Evolutionary conservation across 306 rosid species (phyloP).

Genomic region (Vigna hirtella): DNA sequence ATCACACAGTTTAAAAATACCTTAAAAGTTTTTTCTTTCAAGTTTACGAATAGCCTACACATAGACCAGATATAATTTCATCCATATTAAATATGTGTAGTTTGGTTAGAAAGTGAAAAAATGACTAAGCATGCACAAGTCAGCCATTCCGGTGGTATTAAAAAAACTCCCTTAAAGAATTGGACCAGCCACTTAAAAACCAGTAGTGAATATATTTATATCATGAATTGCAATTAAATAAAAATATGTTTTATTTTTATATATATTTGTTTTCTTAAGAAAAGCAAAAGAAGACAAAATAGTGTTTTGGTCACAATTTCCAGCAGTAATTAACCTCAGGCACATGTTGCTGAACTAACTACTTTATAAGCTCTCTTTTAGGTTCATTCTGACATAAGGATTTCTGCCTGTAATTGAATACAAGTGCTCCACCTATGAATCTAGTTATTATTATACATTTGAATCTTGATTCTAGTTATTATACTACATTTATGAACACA

Average conservation of each 20-base stretch:
- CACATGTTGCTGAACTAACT: constrained; percentile 30
- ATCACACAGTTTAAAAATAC: too few relatives aligned
- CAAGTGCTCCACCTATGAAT: too few relatives aligned
- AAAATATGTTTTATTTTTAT: too few relatives aligned
- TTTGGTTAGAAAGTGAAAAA: constrained; percentile 49
- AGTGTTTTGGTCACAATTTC: neutral
- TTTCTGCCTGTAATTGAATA: constrained; percentile 30
- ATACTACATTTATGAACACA: constrained; percentile 9
- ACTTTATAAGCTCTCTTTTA: constrained; percentile 44
- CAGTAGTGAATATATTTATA: neutral
- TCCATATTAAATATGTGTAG: constrained; percentile 6
- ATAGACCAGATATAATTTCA: neutral
- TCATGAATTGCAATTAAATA: too few relatives aligned
- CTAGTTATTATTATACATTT: neutral
- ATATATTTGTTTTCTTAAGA: neutral
- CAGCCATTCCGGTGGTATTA: constrained; percentile 36
- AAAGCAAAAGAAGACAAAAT: constrained; percentile 32
- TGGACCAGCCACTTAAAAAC: constrained; percentile 10
- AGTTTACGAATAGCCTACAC: constrained; percentile 5
- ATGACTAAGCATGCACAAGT: constrained; percentile 55
- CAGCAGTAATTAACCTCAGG: constrained; percentile 20
- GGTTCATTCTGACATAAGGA: constrained; percentile 39
- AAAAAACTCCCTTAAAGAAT: neutral
- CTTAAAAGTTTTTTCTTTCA: neutral
- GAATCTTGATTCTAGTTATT: constrained; percentile 27